Conservation (phyloP, 225 moss, liverwort and hornwort species). For the Bryum argenteum region DNA sequence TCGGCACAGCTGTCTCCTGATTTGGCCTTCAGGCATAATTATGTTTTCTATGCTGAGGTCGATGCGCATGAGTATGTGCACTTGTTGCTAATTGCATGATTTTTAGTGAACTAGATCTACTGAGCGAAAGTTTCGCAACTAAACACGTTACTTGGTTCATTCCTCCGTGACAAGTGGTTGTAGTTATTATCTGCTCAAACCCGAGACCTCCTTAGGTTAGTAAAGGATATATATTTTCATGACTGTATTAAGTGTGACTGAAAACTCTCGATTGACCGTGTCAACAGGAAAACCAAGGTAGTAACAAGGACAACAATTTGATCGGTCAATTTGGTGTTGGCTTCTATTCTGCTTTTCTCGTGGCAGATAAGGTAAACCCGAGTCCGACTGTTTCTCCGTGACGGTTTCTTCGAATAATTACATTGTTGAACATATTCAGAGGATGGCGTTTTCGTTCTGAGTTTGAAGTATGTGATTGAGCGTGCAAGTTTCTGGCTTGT, state of each 20-base stretch:
- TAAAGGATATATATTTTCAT: not conserved
- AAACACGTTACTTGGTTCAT: not conserved
- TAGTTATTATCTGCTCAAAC: not conserved
- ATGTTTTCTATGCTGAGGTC: constrained; percentile 6
- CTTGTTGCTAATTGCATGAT: not conserved
- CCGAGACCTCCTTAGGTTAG: not conserved
- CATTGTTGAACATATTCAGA: not conserved
- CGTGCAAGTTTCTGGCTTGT: constrained; percentile 11
- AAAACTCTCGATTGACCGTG: constrained; percentile 19
- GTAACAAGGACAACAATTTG: constrained; percentile 66
- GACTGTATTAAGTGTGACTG: not conserved
- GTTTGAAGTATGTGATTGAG: not conserved
- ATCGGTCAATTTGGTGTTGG: constrained; percentile 99
- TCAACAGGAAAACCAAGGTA: constrained; percentile 74
- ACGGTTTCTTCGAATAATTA: constrained; percentile 10
- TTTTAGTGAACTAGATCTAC: constrained; percentile 6
- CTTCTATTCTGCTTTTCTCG: constrained; percentile 94
- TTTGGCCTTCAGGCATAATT: constrained; percentile 12
- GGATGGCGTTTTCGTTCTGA: constrained; percentile 9
- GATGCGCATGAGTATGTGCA: constrained; percentile 16
- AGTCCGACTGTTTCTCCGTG: constrained; percentile 18
- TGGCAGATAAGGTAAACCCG: constrained; percentile 77
- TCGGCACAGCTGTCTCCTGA: not conserved
- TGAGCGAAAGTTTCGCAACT: not conserved
- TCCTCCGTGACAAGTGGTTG: constrained; percentile 2